These are phyloP conservation scores for Parietaria judaica DNA, from an alignment of 306 rosid genomes.

Conservation along the genomic window DNA sequence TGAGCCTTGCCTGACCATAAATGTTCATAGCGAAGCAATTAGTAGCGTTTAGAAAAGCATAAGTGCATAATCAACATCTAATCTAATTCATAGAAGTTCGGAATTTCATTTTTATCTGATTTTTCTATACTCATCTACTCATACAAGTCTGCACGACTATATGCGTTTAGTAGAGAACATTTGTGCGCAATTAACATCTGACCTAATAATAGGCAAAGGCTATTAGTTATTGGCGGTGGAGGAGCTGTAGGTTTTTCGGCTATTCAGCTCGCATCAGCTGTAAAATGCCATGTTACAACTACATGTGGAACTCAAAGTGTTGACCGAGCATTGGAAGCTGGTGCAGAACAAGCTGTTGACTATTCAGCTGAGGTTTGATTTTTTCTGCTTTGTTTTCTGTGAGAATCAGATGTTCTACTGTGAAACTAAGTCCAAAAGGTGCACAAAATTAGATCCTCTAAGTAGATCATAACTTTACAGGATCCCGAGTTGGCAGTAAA, in stretches of 20 bases:
- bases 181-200: neutral
- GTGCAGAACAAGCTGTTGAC: conserved; percentile 90
- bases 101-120: too few species aligned
- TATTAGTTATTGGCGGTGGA: conserved; percentile 90
- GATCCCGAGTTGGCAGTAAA: conserved; percentile 53
- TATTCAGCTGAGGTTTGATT: conserved; percentile 69
- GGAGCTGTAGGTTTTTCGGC: conserved; percentile 94
- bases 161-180: neutral
- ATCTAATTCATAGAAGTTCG: neutral
- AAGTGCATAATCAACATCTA: neutral
- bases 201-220: conserved; percentile 50
- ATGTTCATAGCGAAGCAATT: too few species aligned
- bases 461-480: conserved; percentile 28
- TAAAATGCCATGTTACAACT: conserved; percentile 72
- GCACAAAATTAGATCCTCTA: neutral
- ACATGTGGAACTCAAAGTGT: conserved; percentile 78
- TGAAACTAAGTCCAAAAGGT: neutral
- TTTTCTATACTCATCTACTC: too few species aligned
- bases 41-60: neutral
- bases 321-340: conserved; percentile 58
- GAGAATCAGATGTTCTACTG: conserved; percentile 6
- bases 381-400: conserved; percentile 19
- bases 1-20: too few species aligned
- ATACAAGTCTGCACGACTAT: too few species aligned
- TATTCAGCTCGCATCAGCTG: conserved; percentile 77